Evolutionary conservation across 176 grass and related monocot genomes (phyloP).

Genomic region (Aegilops longissima): DNA sequence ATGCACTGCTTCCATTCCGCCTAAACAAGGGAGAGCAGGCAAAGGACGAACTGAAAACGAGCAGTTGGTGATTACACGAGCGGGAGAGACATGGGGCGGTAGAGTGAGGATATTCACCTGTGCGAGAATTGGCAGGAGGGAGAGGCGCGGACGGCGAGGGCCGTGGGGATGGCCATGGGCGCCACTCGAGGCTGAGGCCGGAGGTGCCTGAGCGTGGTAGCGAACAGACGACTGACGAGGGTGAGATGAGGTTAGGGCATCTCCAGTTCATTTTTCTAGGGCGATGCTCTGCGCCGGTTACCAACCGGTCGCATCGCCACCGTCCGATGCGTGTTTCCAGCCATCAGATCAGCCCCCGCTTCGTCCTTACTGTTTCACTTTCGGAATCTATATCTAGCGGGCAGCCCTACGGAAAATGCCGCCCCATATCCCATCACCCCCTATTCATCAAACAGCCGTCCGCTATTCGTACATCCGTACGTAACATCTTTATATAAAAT

Average conservation of each 20-base stretch:
- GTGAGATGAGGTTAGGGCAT: background rate
- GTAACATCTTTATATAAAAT: no score
- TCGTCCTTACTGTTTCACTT: no score
- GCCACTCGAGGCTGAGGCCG: slow-evolving; percentile 26
- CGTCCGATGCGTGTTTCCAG: no score
- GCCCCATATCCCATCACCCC: no score
- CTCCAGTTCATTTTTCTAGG: background rate
- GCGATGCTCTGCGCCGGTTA: no score
- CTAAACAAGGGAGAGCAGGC: slow-evolving; percentile 8
- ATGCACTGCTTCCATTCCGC: slow-evolving; percentile 14
- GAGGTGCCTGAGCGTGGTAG: background rate
- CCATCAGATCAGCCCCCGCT: no score
- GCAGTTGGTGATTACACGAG: background rate
- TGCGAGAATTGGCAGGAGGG: background rate
- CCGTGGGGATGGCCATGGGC: slow-evolving; percentile 38
- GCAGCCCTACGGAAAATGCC: no score
- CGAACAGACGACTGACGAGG: background rate
- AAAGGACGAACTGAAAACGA: slow-evolving; percentile 2
- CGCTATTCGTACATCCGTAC: no score
- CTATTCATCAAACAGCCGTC: no score
- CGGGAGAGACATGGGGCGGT: background rate
- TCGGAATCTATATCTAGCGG: no score
- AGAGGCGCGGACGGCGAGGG: slow-evolving; percentile 32
- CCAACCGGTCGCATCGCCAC: no score
- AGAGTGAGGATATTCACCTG: background rate